Base-by-base conservation (phyloP, 768 basidiomycete genomes). In the Serendipita sp. region DNA sequence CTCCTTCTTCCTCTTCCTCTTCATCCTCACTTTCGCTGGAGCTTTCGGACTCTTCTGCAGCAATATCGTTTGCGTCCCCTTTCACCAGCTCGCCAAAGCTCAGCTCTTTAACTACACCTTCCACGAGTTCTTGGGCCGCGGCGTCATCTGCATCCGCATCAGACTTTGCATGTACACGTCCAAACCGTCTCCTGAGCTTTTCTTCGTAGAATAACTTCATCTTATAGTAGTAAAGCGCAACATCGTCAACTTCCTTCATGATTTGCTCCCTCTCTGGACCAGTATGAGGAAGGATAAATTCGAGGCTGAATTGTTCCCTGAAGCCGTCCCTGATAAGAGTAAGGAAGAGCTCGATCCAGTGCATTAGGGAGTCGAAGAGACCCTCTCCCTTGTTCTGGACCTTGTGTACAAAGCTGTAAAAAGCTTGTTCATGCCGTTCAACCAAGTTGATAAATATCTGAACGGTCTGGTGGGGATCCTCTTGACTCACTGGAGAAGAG, bases 361-460 rank as follows among this genome's bases (percentile, higher is more conserved):
- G 81, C 92, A 97, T 97, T 63, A 99, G 82, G 68, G 80, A 82
- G 69, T 93, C 88, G 72, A 99, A 99, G 13, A 99, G 79, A 22
- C 85, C 87, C 69, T 93, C 87, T 38, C 96, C 96, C 71, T 97
- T 97, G 48, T 91, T 86, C 70, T 99, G 96, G 1, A 99, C 96
- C 68, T 95, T 96, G 81, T 99, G 92, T 28, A 99, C 94, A 70
- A 99, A 99, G 63, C 79, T 78, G 77, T 99, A 99, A 76, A 98
- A 98, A 0, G 91, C 75, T 69, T 94, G 90, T 68, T 98, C 93
- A 72, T 99, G 96, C 14, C 96, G 82, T 69, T 88, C 82, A 33
- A 99, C 86, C 24, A 99, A 83, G 70, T 91, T 83, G 66, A 98
- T 91, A 70, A 98, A 98, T 1, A 83, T 82, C 71, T 95, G 89